Evolutionary conservation across 768 basidiomycete genomes (phyloP).

Genomic region (Mycena chlorophos): DNA sequence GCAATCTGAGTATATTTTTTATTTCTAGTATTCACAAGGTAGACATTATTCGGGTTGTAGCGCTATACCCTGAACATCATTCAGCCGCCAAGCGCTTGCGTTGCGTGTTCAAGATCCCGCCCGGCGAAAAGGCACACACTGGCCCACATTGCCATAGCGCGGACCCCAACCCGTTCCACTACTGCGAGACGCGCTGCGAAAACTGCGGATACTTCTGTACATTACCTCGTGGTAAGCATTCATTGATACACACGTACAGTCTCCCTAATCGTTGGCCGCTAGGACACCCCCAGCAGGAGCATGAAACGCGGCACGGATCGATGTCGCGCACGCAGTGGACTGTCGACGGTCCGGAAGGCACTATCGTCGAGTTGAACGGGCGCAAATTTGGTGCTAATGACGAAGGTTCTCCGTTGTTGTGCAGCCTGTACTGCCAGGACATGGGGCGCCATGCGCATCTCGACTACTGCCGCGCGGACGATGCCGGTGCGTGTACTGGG

Average conservation of each 20-base stretch:
- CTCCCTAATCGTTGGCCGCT: neutral
- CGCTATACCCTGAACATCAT: neutral
- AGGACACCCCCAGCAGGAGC: conserved; percentile 62
- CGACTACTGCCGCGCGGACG: conserved; percentile 51
- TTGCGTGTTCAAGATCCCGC: conserved; percentile 48
- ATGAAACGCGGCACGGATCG: conserved; percentile 64
- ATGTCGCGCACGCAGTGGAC: conserved; percentile 62
- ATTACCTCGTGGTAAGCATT: conserved; percentile 48
- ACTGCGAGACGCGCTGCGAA: conserved; percentile 54
- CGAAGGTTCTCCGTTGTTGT: conserved; percentile 65
- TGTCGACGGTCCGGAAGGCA: conserved; percentile 52
- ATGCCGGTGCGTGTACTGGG: conserved; percentile 39
- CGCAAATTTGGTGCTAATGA: conserved; percentile 54
- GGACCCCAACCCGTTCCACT: conserved; percentile 50
- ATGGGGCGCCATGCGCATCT: conserved; percentile 61
- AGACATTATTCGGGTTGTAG: neutral
- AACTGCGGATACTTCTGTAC: conserved; percentile 62
- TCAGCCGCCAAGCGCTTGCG: conserved; percentile 51
- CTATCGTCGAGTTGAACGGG: conserved; percentile 53
- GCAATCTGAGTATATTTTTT: neutral
- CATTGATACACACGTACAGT: neutral
- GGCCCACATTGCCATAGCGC: conserved; percentile 52
- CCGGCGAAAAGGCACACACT: conserved; percentile 42
- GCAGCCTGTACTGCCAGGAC: conserved; percentile 53
- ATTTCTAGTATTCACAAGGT: conserved; percentile 55